A percentile compares a stretch with the other conserved stretches of the same genome.
Conservation (phyloP, 176 grass and related monocot genomes). For the Thinopyrum elongatum region DNA sequence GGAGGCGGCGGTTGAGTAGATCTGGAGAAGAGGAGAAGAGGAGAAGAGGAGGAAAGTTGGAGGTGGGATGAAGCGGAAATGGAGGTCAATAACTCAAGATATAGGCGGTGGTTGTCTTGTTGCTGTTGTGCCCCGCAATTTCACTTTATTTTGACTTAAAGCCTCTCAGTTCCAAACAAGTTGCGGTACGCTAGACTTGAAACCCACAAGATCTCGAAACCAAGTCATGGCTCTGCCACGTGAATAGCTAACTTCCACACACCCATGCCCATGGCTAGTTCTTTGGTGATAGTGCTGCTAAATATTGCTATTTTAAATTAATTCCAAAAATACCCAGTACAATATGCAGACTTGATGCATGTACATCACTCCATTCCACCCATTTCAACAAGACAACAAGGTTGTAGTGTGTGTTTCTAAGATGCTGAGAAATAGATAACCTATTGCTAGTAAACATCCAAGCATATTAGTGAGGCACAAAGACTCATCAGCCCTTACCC, state of each 20-base stretch:
- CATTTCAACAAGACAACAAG: neutral
- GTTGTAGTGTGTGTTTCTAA: neutral
- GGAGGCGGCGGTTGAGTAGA: slow-evolving; percentile 38
- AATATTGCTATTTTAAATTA: neutral
- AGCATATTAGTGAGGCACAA: neutral
- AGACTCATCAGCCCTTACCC: neutral
- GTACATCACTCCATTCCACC: neutral
- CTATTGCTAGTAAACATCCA: neutral
- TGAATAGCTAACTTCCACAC: neutral
- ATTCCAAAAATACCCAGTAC: neutral
- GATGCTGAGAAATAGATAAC: neutral
- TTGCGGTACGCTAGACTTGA: no score
- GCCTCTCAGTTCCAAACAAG: no score
- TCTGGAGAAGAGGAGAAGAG: slow-evolving; percentile 14
- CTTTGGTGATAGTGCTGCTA: no score
- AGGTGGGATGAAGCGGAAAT: slow-evolving; percentile 21
- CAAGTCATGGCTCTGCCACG: no score
- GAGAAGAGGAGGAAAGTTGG: slow-evolving; percentile 19
- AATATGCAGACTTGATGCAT: neutral
- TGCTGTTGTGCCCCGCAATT: neutral
- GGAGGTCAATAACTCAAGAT: neutral
- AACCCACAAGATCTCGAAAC: no score
- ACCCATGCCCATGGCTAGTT: neutral
- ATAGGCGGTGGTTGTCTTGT: neutral
- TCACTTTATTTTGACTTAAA: no score